phyloP scores from a whole-genome alignment of 2,329 filamentous ascomycete genomes.

The Scortechinia acanthostroma region DNA sequence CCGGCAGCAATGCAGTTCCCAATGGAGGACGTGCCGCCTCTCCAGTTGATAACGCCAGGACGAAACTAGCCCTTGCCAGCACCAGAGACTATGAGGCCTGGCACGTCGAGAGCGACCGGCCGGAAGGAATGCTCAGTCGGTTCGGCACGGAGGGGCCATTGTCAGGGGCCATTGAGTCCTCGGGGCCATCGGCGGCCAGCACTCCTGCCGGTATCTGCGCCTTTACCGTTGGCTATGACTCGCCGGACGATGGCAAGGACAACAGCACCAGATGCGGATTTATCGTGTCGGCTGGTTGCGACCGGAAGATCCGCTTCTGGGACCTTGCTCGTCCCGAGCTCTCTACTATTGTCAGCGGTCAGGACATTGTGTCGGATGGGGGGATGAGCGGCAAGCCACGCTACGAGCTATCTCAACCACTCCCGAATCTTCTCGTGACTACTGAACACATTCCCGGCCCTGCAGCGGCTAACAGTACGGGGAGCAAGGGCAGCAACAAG shows the following conservation, averaged over 20 bases:
- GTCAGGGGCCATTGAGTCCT: background rate
- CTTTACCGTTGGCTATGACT: background rate
- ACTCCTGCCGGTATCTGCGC: background rate
- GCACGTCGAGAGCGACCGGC: background rate
- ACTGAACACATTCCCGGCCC: background rate
- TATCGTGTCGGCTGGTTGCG: background rate
- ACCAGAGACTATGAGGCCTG: background rate
- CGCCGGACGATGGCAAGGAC: slow-evolving; percentile 1
- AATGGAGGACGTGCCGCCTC: background rate
- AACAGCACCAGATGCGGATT: background rate
- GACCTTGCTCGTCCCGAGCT: background rate
- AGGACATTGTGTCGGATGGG: background rate
- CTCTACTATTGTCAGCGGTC: background rate
- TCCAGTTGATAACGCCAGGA: background rate
- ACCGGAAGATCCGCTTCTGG: slow-evolving; percentile 1
- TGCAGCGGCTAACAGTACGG: background rate
- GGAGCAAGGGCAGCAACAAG: background rate
- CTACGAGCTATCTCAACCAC: background rate
- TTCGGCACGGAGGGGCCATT: background rate
- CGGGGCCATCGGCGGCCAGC: background rate
- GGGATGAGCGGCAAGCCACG: background rate
- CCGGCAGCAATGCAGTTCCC: background rate
- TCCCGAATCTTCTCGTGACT: background rate
- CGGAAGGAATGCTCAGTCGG: slow-evolving; percentile 1
- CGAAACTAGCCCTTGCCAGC: background rate